Percentiles rank a stretch among this genome's conserved stretches.
phyloP scores from a whole-genome alignment of 768 basidiomycete genomes.

The Clathrus columnatus region DNA sequence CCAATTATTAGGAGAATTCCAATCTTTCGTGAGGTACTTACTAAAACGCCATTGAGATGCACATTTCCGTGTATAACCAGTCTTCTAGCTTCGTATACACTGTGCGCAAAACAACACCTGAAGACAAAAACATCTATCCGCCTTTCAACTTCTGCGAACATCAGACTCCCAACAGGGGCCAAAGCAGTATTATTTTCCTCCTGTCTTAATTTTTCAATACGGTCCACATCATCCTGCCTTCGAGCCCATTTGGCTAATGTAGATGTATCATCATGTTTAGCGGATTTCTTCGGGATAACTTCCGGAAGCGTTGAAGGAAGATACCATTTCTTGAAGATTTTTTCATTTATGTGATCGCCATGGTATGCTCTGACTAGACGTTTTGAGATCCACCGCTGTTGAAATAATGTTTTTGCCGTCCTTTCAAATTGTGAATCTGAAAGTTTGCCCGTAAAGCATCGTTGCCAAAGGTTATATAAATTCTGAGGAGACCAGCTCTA shows the following conservation, averaged over 20 bases:
- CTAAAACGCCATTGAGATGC: slow-evolving; percentile 82
- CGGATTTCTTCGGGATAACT: slow-evolving; percentile 54
- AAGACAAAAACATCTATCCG: slow-evolving; percentile 90
- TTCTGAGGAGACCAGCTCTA: slow-evolving; percentile 89
- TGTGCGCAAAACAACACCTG: slow-evolving; percentile 77
- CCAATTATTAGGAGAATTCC: background rate
- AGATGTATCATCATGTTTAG: slow-evolving; percentile 34
- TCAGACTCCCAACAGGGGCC: slow-evolving; percentile 90
- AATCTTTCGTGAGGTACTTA: slow-evolving; percentile 28
- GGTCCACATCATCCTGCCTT: slow-evolving; percentile 27
- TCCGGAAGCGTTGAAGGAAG: slow-evolving; percentile 81
- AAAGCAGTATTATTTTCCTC: slow-evolving; percentile 51
- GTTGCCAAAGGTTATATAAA: slow-evolving; percentile 81
- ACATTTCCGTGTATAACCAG: slow-evolving; percentile 85
- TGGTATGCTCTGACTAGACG: slow-evolving; percentile 87
- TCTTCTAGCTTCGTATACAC: slow-evolving; percentile 82
- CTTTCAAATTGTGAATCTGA: slow-evolving; percentile 51
- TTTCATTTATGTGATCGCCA: slow-evolving; percentile 88
- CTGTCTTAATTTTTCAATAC: slow-evolving; percentile 39
- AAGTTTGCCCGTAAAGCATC: slow-evolving; percentile 45
- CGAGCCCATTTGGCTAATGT: slow-evolving; percentile 50
- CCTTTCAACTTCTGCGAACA: slow-evolving; percentile 92
- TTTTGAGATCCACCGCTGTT: slow-evolving; percentile 87
- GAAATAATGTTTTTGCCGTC: slow-evolving; percentile 61
- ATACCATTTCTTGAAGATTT: slow-evolving; percentile 92